phyloP scores from a whole-genome alignment of 768 basidiomycete species.

The Rhizopogon salebrosus region DNA sequence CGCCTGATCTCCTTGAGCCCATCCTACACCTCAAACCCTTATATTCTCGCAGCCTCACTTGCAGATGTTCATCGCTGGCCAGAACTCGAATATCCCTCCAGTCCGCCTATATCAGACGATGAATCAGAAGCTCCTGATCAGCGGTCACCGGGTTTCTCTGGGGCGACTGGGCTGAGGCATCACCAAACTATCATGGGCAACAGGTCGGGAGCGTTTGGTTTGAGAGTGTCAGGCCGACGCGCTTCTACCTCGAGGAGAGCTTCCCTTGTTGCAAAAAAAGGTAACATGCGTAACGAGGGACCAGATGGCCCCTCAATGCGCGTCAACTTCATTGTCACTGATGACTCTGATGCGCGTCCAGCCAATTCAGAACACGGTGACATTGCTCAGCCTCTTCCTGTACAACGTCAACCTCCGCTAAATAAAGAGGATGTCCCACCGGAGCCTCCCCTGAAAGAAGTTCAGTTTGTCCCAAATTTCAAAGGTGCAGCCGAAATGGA shows the following conservation, averaged over 20 bases:
- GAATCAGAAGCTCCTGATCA: conserved; percentile 44
- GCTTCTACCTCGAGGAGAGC: conserved; percentile 47
- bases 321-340: conserved; percentile 3
- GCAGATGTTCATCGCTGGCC: conserved; percentile 82
- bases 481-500: conserved; percentile 88
- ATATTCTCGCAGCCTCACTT: conserved; percentile 73
- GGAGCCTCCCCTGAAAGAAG: conserved; percentile 41
- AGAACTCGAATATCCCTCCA: conserved; percentile 66
- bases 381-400: not conserved
- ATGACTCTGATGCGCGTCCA: conserved; percentile 8
- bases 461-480: conserved; percentile 72
- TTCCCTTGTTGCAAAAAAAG: conserved; percentile 19
- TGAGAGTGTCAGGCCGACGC: conserved; percentile 69
- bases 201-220: conserved; percentile 65
- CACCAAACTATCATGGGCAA: conserved; percentile 85
- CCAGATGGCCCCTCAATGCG: conserved; percentile 12
- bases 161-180: conserved; percentile 63
- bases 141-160: conserved; percentile 34
- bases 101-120: conserved; percentile 70
- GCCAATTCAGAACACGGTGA: conserved; percentile 8
- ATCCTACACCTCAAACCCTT: conserved; percentile 74
- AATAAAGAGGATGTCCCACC: conserved; percentile 13
- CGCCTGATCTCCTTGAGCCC: conserved; percentile 79
- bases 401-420: conserved; percentile 2
- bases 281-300: conserved; percentile 5